These are phyloP conservation scores for Pittosporum tobira DNA, from an alignment of 129 eudicot species.

Conservation along the genomic window DNA sequence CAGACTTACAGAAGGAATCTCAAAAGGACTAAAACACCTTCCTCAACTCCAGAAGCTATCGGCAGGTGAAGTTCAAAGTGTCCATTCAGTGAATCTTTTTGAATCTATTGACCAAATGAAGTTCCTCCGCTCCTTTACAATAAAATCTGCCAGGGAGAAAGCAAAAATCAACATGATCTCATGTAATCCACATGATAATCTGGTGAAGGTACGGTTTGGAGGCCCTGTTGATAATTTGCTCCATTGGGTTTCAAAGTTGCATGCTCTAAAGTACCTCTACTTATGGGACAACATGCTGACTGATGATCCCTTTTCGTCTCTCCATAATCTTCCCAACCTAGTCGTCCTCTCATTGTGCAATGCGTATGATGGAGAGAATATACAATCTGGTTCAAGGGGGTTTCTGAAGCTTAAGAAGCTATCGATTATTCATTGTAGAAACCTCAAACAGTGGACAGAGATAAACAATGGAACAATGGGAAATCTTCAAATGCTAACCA, in stretches of 20 bases:
- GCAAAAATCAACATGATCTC: background rate
- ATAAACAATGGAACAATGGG: conserved; percentile 6
- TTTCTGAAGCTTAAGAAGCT: conserved; percentile 8
- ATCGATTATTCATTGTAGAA: conserved; percentile 4
- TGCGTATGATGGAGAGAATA: conserved; percentile 7
- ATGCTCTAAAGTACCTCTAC: conserved; percentile 8
- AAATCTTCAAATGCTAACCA: conserved; percentile 6
- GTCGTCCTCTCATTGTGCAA: conserved; percentile 7
- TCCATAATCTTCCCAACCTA: background rate
- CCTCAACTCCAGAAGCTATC: conserved; percentile 12
- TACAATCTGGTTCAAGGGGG: background rate
- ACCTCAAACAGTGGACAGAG: conserved; percentile 2
- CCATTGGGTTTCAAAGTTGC: background rate
- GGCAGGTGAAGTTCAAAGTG: background rate
- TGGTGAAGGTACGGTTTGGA: conserved; percentile 7
- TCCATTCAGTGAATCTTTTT: conserved; percentile 1
- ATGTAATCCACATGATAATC: background rate
- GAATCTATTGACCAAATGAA: background rate
- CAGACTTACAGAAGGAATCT: background rate
- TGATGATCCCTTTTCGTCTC: conserved; percentile 6
- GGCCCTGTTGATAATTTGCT: background rate
- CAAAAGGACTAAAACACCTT: conserved; percentile 5
- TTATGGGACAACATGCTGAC: conserved; percentile 5
- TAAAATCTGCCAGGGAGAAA: background rate
- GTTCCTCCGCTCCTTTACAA: conserved; percentile 6